Percentiles rank a stretch among this genome's conserved stretches.
Evolutionary conservation across 2,329 filamentous ascomycete species (phyloP).

Genomic region (Epichloe aotearoae): DNA sequence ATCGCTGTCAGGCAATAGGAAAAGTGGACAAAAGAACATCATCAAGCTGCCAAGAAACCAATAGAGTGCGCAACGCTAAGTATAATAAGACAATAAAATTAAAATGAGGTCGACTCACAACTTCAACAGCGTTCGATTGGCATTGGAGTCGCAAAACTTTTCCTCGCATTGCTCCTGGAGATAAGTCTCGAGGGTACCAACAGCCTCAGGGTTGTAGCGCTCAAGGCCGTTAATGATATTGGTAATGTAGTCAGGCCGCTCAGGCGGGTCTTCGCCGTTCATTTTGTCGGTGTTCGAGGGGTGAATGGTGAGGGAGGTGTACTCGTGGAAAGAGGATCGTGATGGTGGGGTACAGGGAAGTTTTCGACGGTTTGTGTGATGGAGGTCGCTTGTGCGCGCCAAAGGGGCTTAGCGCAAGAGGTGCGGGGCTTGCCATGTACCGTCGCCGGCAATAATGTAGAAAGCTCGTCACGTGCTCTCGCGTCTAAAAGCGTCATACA

Average conservation of each 20-base stretch:
- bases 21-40: conserved; percentile 81
- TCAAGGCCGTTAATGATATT: conserved; percentile 93
- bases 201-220: conserved; percentile 97
- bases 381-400: conserved; percentile 23
- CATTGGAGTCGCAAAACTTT: conserved; percentile 89
- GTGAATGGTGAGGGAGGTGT: conserved; percentile 12
- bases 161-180: conserved; percentile 89
- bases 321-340: conserved; percentile 19
- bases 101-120: conserved; percentile 56
- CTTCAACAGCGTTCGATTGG: conserved; percentile 91
- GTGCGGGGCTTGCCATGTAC: conserved; percentile 14
- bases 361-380: conserved; percentile 29
- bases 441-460: conserved; percentile 3
- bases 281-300: conserved; percentile 28
- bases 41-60: conserved; percentile 24
- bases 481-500: conserved; percentile 21
- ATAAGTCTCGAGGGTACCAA: conserved; percentile 85
- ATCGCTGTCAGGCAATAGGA: conserved; percentile 88
- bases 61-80: neutral
- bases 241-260: conserved; percentile 85
- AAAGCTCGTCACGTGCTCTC: conserved; percentile 20
- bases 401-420: conserved; percentile 22
- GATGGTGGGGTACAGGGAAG: conserved; percentile 30
- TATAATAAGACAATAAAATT: neutral
- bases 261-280: conserved; percentile 74